These are phyloP conservation scores for Rhodotorula glutinis DNA, from an alignment of 1,284 basidiomycete genomes.

Conservation along the genomic window DNA sequence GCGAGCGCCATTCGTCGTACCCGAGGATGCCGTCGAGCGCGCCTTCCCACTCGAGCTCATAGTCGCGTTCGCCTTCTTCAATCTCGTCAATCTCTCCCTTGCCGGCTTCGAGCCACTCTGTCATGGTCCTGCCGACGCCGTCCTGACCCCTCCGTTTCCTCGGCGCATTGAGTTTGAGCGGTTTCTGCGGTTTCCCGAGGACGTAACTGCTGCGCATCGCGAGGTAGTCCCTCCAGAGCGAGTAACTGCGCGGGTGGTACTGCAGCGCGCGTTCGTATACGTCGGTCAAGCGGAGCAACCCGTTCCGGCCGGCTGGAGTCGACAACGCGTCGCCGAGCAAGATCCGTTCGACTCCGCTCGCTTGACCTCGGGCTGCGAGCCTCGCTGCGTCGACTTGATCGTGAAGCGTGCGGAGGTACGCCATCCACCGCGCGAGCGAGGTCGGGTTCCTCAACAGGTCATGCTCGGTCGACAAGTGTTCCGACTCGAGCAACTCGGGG, in stretches of 20 bases:
- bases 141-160: slow-evolving; percentile 52
- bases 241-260: slow-evolving; percentile 85
- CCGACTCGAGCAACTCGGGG: slow-evolving; percentile 67
- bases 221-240: slow-evolving; percentile 92
- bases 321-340: slow-evolving; percentile 46
- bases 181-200: slow-evolving; percentile 62
- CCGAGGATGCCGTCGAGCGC: slow-evolving; percentile 83
- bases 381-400: slow-evolving; percentile 58
- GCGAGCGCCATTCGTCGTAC: slow-evolving; percentile 88
- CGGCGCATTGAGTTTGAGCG: slow-evolving; percentile 50
- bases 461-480: slow-evolving; percentile 85
- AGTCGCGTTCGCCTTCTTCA: slow-evolving; percentile 55
- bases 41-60: slow-evolving; percentile 62
- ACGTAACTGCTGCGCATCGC: slow-evolving; percentile 79
- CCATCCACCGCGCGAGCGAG: slow-evolving; percentile 88
- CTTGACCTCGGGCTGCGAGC: slow-evolving; percentile 50
- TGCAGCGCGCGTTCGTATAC: slow-evolving; percentile 88
- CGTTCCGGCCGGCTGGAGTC: slow-evolving; percentile 33
- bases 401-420: slow-evolving; percentile 73
- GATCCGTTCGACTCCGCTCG: slow-evolving; percentile 50
- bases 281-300: slow-evolving; percentile 53
- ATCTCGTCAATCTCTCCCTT: slow-evolving; percentile 57
- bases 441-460: slow-evolving; percentile 90
- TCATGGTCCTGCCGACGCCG: slow-evolving; percentile 33
- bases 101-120: slow-evolving; percentile 40